Conservation (phyloP, 139 green algal species). For the Limnomonas spitsbergensis region DNA sequence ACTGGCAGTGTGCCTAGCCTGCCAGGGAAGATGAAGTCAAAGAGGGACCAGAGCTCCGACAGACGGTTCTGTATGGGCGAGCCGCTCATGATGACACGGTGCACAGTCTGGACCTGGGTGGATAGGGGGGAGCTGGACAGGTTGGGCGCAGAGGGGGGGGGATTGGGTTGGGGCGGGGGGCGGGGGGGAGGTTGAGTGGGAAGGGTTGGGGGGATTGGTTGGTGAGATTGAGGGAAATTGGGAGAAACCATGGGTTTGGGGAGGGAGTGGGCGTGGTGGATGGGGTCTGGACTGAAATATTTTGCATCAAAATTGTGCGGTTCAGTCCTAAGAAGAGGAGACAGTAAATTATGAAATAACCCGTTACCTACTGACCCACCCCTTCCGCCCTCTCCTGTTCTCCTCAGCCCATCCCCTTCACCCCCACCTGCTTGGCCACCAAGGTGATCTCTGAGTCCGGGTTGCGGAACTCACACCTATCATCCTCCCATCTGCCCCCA, state of each 20-base stretch:
- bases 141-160: no score
- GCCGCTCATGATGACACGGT: constrained; percentile 90
- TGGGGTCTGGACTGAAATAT: no score
- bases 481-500: no score
- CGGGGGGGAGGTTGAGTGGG: no score
- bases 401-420: no score
- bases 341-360: neutral
- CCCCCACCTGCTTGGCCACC: constrained; percentile 68
- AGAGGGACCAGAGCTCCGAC: constrained; percentile 94
- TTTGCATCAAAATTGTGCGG: no score
- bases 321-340: no score
- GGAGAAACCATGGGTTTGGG: no score
- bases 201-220: neutral
- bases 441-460: constrained; percentile 91
- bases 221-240: no score
- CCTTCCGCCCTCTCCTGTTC: no score
- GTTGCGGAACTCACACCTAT: constrained; percentile 96
- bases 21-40: constrained; percentile 98
- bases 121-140: neutral
- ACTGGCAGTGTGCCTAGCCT: constrained; percentile 96
- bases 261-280: no score
- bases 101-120: constrained; percentile 55
- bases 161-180: no score
- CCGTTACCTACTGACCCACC: neutral
- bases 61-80: constrained; percentile 95